These are phyloP conservation scores for Fusarium acutatum DNA, from an alignment of 2,329 filamentous ascomycete species.

Conservation along the genomic window DNA sequence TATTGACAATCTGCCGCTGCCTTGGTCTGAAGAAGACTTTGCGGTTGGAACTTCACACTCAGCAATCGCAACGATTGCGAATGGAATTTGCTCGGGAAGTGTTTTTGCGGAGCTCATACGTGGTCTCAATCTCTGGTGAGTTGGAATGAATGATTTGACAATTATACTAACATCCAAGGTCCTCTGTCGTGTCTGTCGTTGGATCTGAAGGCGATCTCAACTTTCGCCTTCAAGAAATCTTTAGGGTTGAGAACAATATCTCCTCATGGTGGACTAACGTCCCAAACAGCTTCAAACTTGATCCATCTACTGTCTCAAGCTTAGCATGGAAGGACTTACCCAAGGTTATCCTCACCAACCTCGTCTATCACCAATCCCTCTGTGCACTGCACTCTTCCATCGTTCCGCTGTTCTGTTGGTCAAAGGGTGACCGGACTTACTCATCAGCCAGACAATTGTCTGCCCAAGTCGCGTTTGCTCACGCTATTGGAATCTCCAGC, in stretches of 20 bases:
- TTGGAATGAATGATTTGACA: no score
- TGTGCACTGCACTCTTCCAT: background rate
- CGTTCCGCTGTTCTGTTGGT: background rate
- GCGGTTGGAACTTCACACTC: accelerated
- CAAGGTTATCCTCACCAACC: background rate
- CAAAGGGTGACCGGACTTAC: background rate
- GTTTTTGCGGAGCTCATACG: background rate
- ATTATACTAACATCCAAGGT: accelerated
- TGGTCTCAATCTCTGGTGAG: background rate
- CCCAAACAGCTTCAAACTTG: accelerated
- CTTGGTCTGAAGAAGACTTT: background rate
- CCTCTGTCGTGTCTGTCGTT: background rate
- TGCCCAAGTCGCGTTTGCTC: background rate
- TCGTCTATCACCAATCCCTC: background rate
- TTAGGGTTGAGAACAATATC: background rate
- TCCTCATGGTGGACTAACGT: background rate
- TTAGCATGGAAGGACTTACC: accelerated
- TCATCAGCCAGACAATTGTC: background rate
- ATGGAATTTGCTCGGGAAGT: background rate
- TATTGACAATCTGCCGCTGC: background rate
- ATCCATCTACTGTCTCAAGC: accelerated
- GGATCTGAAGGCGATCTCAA: background rate
- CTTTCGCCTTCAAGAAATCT: background rate
- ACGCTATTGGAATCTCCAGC: background rate
- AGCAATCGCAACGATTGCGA: background rate